Conservation (phyloP, 2,329 filamentous ascomycete genomes). For the Diaporthe nobilis region DNA sequence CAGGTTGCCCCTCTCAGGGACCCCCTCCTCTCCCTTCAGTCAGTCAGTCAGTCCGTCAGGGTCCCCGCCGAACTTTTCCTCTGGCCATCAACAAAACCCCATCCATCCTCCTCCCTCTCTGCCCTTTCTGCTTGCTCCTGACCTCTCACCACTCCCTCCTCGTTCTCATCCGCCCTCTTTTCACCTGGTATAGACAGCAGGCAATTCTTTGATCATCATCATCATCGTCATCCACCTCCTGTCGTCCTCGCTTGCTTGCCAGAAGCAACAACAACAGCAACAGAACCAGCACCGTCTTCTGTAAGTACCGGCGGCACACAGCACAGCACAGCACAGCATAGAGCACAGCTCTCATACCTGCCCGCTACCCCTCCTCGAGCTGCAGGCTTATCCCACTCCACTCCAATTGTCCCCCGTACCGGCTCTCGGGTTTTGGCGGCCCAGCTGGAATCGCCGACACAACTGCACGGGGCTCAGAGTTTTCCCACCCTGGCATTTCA, state of each 20-base stretch:
- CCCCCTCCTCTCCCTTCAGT: background rate
- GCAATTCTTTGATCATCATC: background rate
- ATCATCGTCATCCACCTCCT: background rate
- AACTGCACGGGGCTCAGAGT: conserved; percentile 38
- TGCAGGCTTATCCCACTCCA: conserved; percentile 5
- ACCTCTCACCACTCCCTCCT: conserved; percentile 44
- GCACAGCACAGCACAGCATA: background rate
- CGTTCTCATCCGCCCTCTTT: conserved; percentile 43
- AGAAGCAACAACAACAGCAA: background rate
- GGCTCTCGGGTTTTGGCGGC: conserved; percentile 29
- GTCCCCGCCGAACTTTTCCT: conserved; percentile 43
- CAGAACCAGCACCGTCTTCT: background rate
- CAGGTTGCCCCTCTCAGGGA: background rate
- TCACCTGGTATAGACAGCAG: background rate
- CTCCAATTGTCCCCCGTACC: background rate
- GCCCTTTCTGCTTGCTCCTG: conserved; percentile 46
- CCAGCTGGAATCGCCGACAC: conserved; percentile 28
- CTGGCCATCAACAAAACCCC: conserved; percentile 32
- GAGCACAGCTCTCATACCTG: background rate
- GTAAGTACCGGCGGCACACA: background rate
- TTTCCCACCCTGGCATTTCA: conserved; percentile 25
- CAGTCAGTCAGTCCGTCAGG: conserved; percentile 11
- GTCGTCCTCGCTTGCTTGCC: conserved; percentile 34
- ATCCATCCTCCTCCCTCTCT: conserved; percentile 43
- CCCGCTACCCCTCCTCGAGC: conserved; percentile 6